Base-by-base conservation (phyloP, 2,329 filamentous ascomycete genomes). In the Cercospora citrullina region DNA sequence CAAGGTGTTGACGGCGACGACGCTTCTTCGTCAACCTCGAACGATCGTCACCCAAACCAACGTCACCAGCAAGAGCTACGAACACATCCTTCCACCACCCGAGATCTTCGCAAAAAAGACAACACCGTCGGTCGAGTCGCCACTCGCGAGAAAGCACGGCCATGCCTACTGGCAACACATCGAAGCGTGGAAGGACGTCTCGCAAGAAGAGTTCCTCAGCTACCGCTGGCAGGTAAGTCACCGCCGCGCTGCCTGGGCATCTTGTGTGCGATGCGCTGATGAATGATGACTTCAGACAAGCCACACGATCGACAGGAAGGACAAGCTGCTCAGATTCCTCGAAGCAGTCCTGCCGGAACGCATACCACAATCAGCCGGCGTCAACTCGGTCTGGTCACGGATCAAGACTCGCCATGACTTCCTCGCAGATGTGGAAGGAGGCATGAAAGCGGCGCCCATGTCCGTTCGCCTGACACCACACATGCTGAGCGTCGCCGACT, bases 401-500 rank as follows among this genome's bases (percentile, higher is more conserved):
- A 70, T 82, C 72, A 81, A 81, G 67, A 84, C 81, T 26, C 84
- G 82, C 10, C 80, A 86, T 2, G 81, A 85, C 21, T 86, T 89
- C 65, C 82, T 88, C 59, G 72, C 78, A 1, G 86, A 90, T 75
- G 82, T 88, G 3, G 73, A 82, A 28, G 78, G 79, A 16, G 88
- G 87, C 10, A 82, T 89, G 63, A 80, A 79, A 21, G 74, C 79
- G 5, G 84, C 87, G 0, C 84, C 87, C 2, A 90, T 90, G 88
- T 81, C 86, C 0, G 81, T 89, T 45, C 81, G 87, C 9, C 77
- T 89, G 65, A 88, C 86, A 36, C 88, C 88, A 1, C 87, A 90
- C 69, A 80, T 88, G 4, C 76, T 90, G 31, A 86, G 86, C 68
- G 81, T 83, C 1, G 84, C 89, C 65, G 80, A 90, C 73, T 90